These are phyloP conservation scores for Secale cereale DNA, from an alignment of 176 grass and related monocot genomes.

Conservation along the genomic window DNA sequence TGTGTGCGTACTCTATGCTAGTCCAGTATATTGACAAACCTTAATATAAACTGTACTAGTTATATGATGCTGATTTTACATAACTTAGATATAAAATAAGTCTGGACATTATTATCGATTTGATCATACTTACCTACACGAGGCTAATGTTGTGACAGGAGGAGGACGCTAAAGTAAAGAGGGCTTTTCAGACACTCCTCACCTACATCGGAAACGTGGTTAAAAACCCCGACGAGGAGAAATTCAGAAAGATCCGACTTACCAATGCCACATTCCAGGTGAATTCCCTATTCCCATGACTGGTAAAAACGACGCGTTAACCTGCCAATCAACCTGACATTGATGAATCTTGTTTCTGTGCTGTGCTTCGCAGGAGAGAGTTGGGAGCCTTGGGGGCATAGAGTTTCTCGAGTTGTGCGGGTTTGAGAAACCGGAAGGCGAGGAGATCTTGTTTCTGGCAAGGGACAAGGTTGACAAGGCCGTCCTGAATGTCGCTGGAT, in stretches of 20 bases:
- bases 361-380: constrained; percentile 65
- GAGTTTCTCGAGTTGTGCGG: constrained; percentile 88
- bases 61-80: not conserved
- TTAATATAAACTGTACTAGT: not conserved
- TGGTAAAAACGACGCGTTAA: not conserved
- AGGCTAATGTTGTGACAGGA: constrained; percentile 34
- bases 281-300: not conserved
- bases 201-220: constrained; percentile 76
- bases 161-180: constrained; percentile 81
- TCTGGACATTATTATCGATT: not conserved
- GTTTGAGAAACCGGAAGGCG: constrained; percentile 82
- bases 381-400: constrained; percentile 83
- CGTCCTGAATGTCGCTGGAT: constrained; percentile 70
- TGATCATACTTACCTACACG: not conserved
- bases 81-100: not conserved
- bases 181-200: constrained; percentile 92
- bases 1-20: not conserved
- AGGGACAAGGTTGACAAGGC: constrained; percentile 81
- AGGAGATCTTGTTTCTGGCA: constrained; percentile 73
- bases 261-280: constrained; percentile 86
- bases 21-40: not conserved
- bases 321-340: not conserved
- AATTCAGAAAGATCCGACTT: constrained; percentile 95
- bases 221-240: constrained; percentile 83
- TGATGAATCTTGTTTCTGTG: no score